These are phyloP conservation scores for Tolypocladium paradoxum DNA, from an alignment of 2,329 filamentous ascomycete species.

Conservation along the genomic window DNA sequence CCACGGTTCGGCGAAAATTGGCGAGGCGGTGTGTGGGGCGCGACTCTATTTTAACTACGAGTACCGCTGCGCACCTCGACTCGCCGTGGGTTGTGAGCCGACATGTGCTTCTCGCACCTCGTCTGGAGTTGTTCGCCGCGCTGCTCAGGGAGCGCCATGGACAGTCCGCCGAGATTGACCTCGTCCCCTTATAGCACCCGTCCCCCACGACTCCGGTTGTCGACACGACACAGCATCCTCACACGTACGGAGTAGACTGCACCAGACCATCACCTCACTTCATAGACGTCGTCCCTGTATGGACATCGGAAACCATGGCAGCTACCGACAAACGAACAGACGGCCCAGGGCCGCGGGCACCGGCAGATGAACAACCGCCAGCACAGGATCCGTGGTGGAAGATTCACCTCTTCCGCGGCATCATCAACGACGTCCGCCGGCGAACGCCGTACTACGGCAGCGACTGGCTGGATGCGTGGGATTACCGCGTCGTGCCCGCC, in stretches of 20 bases:
- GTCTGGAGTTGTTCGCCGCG: not conserved
- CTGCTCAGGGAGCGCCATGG: not conserved
- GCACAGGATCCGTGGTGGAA: conserved; percentile 53
- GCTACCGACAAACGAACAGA: not conserved
- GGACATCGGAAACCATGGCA: not conserved
- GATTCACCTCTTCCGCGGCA: conserved; percentile 64
- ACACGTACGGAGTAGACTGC: not conserved
- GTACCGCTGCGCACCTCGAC: not conserved
- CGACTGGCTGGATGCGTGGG: conserved; percentile 81
- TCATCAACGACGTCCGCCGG: conserved; percentile 66
- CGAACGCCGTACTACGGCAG: conserved; percentile 67
- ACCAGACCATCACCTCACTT: no score
- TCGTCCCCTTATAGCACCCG: not conserved
- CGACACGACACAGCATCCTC: not conserved
- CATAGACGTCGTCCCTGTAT: not conserved
- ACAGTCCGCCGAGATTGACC: no score
- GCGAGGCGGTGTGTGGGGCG: not conserved
- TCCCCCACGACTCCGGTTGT: not conserved
- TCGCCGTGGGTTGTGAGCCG: not conserved
- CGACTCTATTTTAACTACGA: not conserved
- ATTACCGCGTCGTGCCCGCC: conserved; percentile 78
- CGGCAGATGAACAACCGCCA: not conserved
- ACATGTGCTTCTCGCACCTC: not conserved
- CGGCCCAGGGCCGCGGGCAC: not conserved
- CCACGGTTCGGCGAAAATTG: not conserved